phyloP scores from a whole-genome alignment of 768 basidiomycete genomes.

The Gyrodon lividus region DNA sequence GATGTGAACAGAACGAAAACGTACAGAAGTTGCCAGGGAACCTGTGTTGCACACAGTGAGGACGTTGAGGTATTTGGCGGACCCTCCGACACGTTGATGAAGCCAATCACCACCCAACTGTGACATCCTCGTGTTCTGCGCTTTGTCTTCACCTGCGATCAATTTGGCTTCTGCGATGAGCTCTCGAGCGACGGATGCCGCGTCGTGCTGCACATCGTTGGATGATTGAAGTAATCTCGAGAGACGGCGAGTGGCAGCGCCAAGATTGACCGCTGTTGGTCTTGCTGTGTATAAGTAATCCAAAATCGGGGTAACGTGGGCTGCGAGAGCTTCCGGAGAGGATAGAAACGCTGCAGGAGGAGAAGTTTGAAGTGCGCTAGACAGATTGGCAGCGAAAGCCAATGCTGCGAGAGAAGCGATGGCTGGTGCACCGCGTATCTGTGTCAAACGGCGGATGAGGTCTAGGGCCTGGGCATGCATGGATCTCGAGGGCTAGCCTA shows the following conservation, averaged over 20 bases:
- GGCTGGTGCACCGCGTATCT: conserved; percentile 92
- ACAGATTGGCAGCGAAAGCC: conserved; percentile 65
- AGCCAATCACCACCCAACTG: conserved; percentile 88
- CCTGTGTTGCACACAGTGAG: conserved; percentile 98
- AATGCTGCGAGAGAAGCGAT: conserved; percentile 91
- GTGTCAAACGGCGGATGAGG: neutral
- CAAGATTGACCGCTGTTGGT: conserved; percentile 96
- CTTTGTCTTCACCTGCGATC: conserved; percentile 87
- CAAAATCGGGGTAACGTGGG: conserved; percentile 57
- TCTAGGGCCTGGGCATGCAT: neutral
- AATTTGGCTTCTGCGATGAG: conserved; percentile 69
- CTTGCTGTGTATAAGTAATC: conserved; percentile 80
- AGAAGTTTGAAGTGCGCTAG: conserved; percentile 45
- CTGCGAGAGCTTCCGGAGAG: conserved; percentile 49
- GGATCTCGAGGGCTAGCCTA: neutral
- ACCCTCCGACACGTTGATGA: conserved; percentile 36
- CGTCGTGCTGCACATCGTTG: conserved; percentile 40
- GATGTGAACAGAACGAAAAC: conserved; percentile 2
- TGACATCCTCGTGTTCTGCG: conserved; percentile 83
- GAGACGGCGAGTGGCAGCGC: conserved; percentile 79
- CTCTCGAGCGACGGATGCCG: conserved; percentile 48
- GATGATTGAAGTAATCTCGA: conserved; percentile 43
- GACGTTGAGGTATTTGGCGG: conserved; percentile 62
- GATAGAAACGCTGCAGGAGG: conserved; percentile 55
- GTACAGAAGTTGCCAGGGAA: conserved; percentile 87